Evolutionary conservation across 345 rosid genomes (phyloP).

Genomic region (Arabidopsis suecica): DNA sequence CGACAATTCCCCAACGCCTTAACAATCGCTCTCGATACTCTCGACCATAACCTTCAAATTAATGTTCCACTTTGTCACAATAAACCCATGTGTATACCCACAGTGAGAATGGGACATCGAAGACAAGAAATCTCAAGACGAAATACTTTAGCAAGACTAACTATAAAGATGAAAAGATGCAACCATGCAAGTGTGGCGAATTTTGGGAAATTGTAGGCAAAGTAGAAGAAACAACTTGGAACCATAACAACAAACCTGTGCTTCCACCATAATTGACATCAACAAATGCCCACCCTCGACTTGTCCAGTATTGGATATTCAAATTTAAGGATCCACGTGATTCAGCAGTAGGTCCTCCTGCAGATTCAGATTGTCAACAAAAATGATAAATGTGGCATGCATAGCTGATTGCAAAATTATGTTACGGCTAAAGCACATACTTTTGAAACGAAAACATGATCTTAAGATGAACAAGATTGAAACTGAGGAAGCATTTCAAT

Average conservation of each 20-base stretch:
- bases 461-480: slow-evolving; percentile 22
- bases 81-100: background rate
- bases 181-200: slow-evolving; percentile 3
- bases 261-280: slow-evolving; percentile 99
- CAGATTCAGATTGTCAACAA: slow-evolving; percentile 29
- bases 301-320: slow-evolving; percentile 93
- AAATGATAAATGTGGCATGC: slow-evolving; percentile 8
- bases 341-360: slow-evolving; percentile 97
- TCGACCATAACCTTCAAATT: slow-evolving; percentile 85
- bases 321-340: slow-evolving; percentile 73
- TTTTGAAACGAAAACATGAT: background rate
- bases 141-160: background rate
- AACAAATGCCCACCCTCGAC: slow-evolving; percentile 97
- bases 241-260: slow-evolving; percentile 70
- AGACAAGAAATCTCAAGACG: slow-evolving; percentile 4
- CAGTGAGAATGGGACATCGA: slow-evolving; percentile 3
- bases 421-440: background rate
- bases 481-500: background rate
- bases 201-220: background rate
- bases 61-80: slow-evolving; percentile 24
- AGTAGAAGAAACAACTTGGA: slow-evolving; percentile 19
- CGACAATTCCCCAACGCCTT: slow-evolving; percentile 87
- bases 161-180: background rate
- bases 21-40: slow-evolving; percentile 88
- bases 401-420: slow-evolving; percentile 16